A percentile compares a stretch with the other conserved stretches of the same genome.
These are phyloP conservation scores for Blastobotrys persicus DNA, from an alignment of 1,139 yeast species.

Conservation along the genomic window DNA sequence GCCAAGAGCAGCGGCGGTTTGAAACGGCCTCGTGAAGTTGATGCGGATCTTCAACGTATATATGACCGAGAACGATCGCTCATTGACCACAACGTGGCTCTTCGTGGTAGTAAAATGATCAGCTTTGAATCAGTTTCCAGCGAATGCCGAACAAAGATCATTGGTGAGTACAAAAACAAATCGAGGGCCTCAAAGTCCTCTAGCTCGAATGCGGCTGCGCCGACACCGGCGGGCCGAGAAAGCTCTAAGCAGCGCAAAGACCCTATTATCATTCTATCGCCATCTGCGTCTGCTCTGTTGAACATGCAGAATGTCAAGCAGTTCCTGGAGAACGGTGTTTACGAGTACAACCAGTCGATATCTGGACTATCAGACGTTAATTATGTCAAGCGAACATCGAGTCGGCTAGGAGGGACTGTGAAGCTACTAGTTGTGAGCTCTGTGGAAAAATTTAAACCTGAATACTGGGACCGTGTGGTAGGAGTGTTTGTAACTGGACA, in stretches of 20 bases:
- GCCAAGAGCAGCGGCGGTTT: conserved; percentile 12
- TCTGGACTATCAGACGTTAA: conserved; percentile 43
- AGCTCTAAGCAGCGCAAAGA: conserved; percentile 46
- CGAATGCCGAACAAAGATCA: conserved; percentile 65
- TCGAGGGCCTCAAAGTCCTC: conserved; percentile 13
- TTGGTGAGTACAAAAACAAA: conserved; percentile 29
- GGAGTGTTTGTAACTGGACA: conserved; percentile 97
- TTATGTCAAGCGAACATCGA: conserved; percentile 54
- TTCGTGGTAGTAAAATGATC: conserved; percentile 68
- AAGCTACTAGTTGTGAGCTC: conserved; percentile 81
- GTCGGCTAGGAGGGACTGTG: conserved; percentile 54
- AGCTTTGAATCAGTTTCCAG: conserved; percentile 72
- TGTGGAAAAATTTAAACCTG: conserved; percentile 89
- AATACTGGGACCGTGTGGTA: conserved; percentile 91
- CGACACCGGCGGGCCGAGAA: conserved; percentile 2
- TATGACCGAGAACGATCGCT: conserved; percentile 61
- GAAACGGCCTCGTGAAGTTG: conserved; percentile 33
- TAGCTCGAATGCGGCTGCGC: not conserved
- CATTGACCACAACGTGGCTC: conserved; percentile 73
- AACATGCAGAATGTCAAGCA: conserved; percentile 79
- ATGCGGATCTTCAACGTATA: conserved; percentile 57
- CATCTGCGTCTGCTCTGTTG: conserved; percentile 87
- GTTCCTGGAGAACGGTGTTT: conserved; percentile 75
- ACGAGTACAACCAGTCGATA: conserved; percentile 48
- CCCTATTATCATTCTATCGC: conserved; percentile 91